A percentile compares a stretch with the other conserved stretches of the same genome.
These are phyloP conservation scores for Plantago coronopus DNA, from an alignment of 305 asterid genomes.

Conservation along the genomic window DNA sequence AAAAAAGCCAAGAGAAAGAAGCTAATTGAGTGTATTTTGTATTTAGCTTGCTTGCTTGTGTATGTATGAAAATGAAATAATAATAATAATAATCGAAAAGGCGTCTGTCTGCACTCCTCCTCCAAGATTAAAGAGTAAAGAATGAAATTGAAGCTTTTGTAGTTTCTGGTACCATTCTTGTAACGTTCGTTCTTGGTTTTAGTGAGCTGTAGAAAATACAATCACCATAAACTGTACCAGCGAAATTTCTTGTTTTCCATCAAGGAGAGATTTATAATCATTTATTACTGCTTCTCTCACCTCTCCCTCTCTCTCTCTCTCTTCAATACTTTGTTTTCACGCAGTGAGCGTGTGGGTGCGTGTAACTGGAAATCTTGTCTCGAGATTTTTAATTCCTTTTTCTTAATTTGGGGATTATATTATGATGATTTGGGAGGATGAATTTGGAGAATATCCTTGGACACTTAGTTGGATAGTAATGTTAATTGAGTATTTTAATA, in stretches of 20 bases:
- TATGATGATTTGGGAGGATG: too few species aligned
- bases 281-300: not conserved
- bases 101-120: not conserved
- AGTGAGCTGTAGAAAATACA: slow-evolving; percentile 19
- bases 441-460: too few species aligned
- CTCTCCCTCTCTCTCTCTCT: not conserved
- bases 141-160: too few species aligned
- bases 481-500: too few species aligned
- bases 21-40: slow-evolving; percentile 13
- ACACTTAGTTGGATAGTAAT: too few species aligned
- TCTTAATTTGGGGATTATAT: not conserved
- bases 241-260: not conserved
- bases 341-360: slow-evolving; percentile 12
- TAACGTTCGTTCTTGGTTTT: slow-evolving; percentile 35
- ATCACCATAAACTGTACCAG: slow-evolving; percentile 10
- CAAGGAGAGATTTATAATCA: not conserved
- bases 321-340: not conserved
- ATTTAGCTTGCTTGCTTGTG: slow-evolving; percentile 11
- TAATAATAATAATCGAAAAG: slow-evolving; percentile 35
- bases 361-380: slow-evolving; percentile 2
- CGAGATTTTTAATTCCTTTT: not conserved
- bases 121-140: not conserved
- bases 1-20: not conserved
- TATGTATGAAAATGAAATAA: not conserved
- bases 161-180: slow-evolving; percentile 22